Conservation (phyloP, 257 asterid species). For the Solanum pinnatisectum region DNA sequence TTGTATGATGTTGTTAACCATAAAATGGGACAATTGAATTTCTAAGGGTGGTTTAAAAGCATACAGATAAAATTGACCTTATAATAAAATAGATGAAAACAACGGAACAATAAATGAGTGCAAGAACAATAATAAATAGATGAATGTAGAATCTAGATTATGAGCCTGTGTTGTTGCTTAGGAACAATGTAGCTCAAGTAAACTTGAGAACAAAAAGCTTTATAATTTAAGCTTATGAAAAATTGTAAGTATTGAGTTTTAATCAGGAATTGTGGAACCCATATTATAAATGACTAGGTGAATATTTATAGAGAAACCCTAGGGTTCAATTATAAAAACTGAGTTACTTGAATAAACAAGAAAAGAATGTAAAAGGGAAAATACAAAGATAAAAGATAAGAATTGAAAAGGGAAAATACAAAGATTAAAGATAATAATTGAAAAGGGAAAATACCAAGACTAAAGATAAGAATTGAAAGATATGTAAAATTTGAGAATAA, state of each 20-base stretch:
- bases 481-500: neutral
- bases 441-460: too few species aligned
- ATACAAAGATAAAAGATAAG: too few species aligned
- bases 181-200: neutral
- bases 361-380: too few species aligned
- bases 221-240: neutral
- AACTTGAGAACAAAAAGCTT: neutral
- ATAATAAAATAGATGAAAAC: neutral
- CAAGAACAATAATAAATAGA: neutral
- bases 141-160: neutral
- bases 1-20: neutral
- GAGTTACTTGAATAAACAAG: too few species aligned
- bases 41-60: neutral
- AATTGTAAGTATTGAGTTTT: neutral
- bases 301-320: neutral
- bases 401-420: too few species aligned
- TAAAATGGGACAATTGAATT: neutral
- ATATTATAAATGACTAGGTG: too few species aligned
- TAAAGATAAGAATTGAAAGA: neutral
- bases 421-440: too few species aligned
- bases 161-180: neutral
- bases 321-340: too few species aligned
- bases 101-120: neutral
- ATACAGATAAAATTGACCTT: neutral
- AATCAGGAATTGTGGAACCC: neutral